Evolutionary conservation across 345 rosid genomes (phyloP).

Genomic region (Orychophragmus violaceus): DNA sequence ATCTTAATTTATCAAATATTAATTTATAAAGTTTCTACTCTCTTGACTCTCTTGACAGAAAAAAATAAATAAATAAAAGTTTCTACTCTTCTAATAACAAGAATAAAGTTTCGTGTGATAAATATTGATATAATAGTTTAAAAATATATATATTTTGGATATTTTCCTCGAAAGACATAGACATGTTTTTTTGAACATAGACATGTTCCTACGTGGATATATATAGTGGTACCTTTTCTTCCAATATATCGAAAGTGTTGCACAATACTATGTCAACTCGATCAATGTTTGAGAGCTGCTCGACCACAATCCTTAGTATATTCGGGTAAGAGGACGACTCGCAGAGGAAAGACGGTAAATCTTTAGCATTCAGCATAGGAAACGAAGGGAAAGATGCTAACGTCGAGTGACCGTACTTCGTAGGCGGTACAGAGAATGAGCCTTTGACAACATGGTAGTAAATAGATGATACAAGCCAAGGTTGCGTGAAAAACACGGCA

Average conservation of each 20-base stretch:
- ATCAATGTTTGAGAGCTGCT: conserved; percentile 32
- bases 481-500: conserved; percentile 44
- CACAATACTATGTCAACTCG: conserved; percentile 31
- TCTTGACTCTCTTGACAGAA: too few relatives aligned
- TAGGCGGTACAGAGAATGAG: conserved; percentile 10
- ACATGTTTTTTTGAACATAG: too few relatives aligned
- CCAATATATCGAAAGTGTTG: conserved; percentile 41
- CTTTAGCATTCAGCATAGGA: conserved; percentile 28
- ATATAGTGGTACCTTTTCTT: conserved; percentile 37
- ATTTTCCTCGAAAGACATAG: background rate
- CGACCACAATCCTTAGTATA: background rate
- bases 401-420: conserved; percentile 21
- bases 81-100: background rate
- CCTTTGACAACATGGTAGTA: conserved; percentile 36
- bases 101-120: background rate
- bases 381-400: conserved; percentile 35
- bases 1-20: too few relatives aligned
- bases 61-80: too few relatives aligned
- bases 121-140: background rate
- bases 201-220: background rate
- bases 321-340: conserved; percentile 19
- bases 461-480: conserved; percentile 36
- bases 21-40: too few relatives aligned
- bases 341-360: conserved; percentile 39
- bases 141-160: background rate